These are phyloP conservation scores for Nigrospora sphaerica DNA, from an alignment of 2,329 filamentous ascomycete species.

Conservation along the genomic window DNA sequence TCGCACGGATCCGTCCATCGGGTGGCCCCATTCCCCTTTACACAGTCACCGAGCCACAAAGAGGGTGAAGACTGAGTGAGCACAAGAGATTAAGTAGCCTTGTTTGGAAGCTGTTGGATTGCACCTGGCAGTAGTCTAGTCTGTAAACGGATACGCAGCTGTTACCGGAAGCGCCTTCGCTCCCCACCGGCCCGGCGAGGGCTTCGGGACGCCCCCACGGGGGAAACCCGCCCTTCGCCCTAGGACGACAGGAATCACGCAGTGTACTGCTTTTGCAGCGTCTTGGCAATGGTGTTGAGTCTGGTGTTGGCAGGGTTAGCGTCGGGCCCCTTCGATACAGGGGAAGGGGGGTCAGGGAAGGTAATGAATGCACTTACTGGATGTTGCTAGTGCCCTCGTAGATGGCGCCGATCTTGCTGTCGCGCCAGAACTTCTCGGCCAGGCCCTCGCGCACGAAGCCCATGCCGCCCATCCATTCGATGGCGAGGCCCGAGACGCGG, in stretches of 20 bases:
- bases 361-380: slow-evolving; percentile 38
- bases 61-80: too few species aligned
- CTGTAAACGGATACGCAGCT: too few species aligned
- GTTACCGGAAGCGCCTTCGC: too few species aligned
- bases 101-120: too few species aligned
- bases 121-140: too few species aligned
- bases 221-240: neutral
- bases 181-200: too few species aligned
- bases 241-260: slow-evolving; percentile 11
- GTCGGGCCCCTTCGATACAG: neutral
- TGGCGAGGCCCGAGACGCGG: slow-evolving; percentile 73
- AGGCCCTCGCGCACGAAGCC: slow-evolving; percentile 94
- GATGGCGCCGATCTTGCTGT: slow-evolving; percentile 97
- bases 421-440: slow-evolving; percentile 95
- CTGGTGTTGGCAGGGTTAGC: slow-evolving; percentile 25
- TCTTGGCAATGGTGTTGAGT: slow-evolving; percentile 57
- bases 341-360: neutral
- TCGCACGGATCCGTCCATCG: too few species aligned
- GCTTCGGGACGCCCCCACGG: too few species aligned
- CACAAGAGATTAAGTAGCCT: too few species aligned
- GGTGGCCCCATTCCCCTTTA: too few species aligned
- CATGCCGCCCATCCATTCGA: slow-evolving; percentile 99
- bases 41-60: too few species aligned
- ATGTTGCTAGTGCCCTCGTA: slow-evolving; percentile 88
- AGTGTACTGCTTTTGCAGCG: slow-evolving; percentile 56